These are phyloP conservation scores for Cicer yamashitae DNA, from an alignment of 306 rosid genomes.

Conservation along the genomic window DNA sequence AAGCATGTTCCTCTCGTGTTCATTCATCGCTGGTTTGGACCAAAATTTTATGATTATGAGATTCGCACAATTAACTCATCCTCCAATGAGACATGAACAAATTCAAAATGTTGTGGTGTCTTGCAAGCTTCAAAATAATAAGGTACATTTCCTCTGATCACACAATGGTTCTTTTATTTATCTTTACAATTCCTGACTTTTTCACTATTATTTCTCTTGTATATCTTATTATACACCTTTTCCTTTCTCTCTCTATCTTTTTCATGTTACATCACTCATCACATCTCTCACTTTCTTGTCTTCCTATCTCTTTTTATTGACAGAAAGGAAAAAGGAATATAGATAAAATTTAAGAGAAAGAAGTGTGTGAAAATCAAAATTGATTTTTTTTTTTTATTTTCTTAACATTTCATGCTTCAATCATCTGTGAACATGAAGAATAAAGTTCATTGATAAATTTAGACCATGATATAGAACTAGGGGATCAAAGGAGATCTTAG, in stretches of 20 bases:
- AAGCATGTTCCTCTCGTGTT: constrained; percentile 16
- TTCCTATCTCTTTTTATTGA: background rate
- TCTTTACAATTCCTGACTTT: background rate
- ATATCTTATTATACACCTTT: background rate
- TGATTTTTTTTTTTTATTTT: too few relatives aligned
- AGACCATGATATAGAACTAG: too few relatives aligned
- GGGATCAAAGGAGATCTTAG: too few relatives aligned
- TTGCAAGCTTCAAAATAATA: background rate
- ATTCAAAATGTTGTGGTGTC: background rate
- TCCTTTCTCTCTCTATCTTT: background rate
- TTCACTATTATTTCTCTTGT: background rate
- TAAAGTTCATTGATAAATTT: too few relatives aligned
- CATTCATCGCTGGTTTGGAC: background rate
- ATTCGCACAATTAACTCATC: background rate
- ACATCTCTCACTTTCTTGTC: background rate
- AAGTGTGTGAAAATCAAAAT: too few relatives aligned
- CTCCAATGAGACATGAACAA: background rate
- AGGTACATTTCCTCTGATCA: constrained; percentile 4
- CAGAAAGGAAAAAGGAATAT: too few relatives aligned
- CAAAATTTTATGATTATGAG: background rate
- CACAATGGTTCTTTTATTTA: background rate
- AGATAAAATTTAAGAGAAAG: background rate
- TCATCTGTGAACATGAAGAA: too few relatives aligned
- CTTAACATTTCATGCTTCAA: too few relatives aligned
- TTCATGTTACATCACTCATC: background rate